phyloP scores from a whole-genome alignment of 2,329 filamentous ascomycete species.

The Penicillium fuscoglaucum region DNA sequence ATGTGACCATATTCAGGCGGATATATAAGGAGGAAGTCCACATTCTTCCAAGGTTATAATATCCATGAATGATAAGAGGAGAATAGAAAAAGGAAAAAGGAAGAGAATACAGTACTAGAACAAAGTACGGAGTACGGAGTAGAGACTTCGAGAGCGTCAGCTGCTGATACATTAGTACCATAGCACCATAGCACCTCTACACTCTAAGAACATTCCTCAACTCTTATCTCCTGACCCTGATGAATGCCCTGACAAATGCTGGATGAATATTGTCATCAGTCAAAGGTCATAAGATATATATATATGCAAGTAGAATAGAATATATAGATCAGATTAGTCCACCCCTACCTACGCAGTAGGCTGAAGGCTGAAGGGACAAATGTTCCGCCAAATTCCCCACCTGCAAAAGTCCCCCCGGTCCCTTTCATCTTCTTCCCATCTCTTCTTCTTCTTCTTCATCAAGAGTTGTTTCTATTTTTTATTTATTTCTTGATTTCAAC shows the following conservation, averaged over 20 bases:
- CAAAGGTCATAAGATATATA: not conserved
- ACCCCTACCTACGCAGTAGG: too few relatives aligned
- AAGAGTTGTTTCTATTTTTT: not conserved
- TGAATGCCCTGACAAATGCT: not conserved
- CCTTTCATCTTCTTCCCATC: not conserved
- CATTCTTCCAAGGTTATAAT: not conserved
- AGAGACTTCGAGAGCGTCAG: not conserved
- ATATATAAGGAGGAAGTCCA: not conserved
- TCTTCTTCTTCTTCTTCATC: not conserved
- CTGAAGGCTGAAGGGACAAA: not conserved
- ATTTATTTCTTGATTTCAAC: not conserved
- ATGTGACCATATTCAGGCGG: not conserved
- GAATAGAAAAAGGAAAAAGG: not conserved
- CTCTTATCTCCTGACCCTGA: not conserved
- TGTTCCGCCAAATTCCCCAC: conserved; percentile 6
- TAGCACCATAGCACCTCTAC: too few relatives aligned
- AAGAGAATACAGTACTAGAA: not conserved
- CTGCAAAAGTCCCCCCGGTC: conserved; percentile 8
- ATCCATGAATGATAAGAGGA: not conserved
- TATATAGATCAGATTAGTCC: not conserved
- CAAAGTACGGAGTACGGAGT: not conserved
- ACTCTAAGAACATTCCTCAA: not conserved
- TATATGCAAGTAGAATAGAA: too few relatives aligned
- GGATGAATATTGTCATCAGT: not conserved
- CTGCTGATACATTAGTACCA: too few relatives aligned